Evolutionary conservation across 2,329 filamentous ascomycete genomes (phyloP), one percentile per base, ranked within the genome.

Genomic region (Lasiodiplodia sp.): DNA sequence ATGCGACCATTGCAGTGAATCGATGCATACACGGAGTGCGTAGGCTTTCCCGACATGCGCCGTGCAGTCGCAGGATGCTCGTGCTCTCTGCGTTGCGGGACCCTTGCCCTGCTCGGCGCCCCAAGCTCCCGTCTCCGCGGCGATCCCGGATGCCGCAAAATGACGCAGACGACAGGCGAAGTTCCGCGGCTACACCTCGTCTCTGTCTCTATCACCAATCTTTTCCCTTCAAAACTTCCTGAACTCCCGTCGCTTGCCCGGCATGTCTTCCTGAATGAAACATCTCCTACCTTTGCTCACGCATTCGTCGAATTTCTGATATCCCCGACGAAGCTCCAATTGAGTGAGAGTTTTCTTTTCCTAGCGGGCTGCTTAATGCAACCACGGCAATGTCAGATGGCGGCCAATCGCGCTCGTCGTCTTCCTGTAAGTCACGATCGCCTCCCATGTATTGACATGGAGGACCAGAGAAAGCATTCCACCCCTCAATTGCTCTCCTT

Each of bases 311-410:
- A 5, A 14, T 11, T 31, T 8, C 16, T 18, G 28, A 23, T 25
- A 52, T n/a, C n/a, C 6, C n/a, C 23, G 12, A 11, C 6, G 7
- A 52, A 52, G 8, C 51, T 5, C 18, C 44, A 47, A 47, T 47
- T 31, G 38, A n/a, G n/a, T 25, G 25, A 51, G 40, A 44, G 23
- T 40, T 53, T 34, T 40, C n/a, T 28, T 49, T 49, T 8, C 34
- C 51, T 34, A 34, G 34, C 25, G 12, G 47, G 56, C 49, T 52
- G 57, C 53, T 69, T 52, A 21, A 73, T 70, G 75, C 76, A 72
- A 71, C 74, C 69, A 73, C 75, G 76, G 81, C 77, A 78, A 86
- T 86, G 84, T 85, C 84, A 77, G 80, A 85, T 85, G 84, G 82
- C 79, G 76, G 76, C 75, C 79, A 79, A 73, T 79, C 80, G 75